A percentile compares a stretch with the other conserved stretches of the same genome.
phyloP scores from a whole-genome alignment of 2,329 filamentous ascomycete genomes.

The Claviceps sp. region DNA sequence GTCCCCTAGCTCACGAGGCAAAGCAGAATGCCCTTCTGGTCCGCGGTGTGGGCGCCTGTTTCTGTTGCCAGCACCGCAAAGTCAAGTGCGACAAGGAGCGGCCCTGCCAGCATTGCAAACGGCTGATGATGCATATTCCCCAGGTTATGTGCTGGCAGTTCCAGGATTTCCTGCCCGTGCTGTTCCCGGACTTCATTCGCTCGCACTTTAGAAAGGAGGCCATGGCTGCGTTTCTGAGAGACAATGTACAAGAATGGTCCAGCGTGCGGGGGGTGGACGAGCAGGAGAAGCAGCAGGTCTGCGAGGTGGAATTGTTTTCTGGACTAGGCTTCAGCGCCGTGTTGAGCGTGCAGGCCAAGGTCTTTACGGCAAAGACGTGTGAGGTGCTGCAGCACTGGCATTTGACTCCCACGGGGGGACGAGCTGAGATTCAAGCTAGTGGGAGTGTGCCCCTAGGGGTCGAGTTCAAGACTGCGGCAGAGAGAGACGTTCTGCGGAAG shows the following conservation, averaged over 20 bases:
- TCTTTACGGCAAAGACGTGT: conserved; percentile 34
- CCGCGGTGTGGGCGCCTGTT: conserved; percentile 40
- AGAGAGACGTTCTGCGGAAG: conserved; percentile 32
- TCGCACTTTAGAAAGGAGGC: conserved; percentile 36
- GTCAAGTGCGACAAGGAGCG: conserved; percentile 43
- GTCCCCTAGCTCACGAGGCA: conserved; percentile 38
- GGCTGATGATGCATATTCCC: conserved; percentile 34
- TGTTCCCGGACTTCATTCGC: conserved; percentile 40
- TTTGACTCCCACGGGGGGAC: conserved; percentile 22
- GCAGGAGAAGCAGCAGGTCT: conserved; percentile 13
- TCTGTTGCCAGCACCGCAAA: conserved; percentile 46
- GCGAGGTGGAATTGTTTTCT: conserved; percentile 34
- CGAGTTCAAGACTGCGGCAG: conserved; percentile 26
- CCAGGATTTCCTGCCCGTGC: conserved; percentile 35
- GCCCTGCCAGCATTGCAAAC: conserved; percentile 43
- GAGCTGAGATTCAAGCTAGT: conserved; percentile 27
- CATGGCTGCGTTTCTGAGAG: conserved; percentile 32
- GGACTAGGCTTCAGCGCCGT: conserved; percentile 30
- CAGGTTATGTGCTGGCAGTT: conserved; percentile 48
- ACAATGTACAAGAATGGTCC: conserved; percentile 36
- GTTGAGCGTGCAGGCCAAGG: conserved; percentile 34
- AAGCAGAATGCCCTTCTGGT: conserved; percentile 42
- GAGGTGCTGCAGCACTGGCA: conserved; percentile 41
- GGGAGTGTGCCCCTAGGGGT: conserved; percentile 37
- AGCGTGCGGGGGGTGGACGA: conserved; percentile 24